A percentile compares a stretch with the other conserved stretches of the same genome.
Evolutionary conservation across 2,329 filamentous ascomycete species (phyloP).

Genomic region (Calonectria fujianensis): DNA sequence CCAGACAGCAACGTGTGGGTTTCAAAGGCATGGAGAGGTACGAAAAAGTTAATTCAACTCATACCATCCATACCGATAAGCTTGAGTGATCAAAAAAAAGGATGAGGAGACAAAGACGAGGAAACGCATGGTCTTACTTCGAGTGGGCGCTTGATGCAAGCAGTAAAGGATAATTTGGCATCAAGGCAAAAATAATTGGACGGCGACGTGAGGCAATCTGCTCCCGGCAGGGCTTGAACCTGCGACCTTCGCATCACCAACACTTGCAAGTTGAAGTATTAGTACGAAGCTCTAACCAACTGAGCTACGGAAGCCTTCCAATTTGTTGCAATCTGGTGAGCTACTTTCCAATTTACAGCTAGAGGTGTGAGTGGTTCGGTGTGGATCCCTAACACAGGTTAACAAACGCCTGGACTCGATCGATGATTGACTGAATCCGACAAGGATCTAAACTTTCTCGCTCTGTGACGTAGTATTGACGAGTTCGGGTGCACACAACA

Average conservation of each 20-base stretch:
- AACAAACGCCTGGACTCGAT: not conserved
- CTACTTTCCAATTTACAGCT: not conserved
- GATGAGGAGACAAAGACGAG: not conserved
- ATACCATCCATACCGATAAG: too few relatives aligned
- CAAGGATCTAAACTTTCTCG: not conserved
- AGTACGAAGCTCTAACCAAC: constrained; percentile 58
- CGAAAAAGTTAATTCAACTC: not conserved
- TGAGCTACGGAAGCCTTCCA: constrained; percentile 56
- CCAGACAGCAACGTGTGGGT: not conserved
- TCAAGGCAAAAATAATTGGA: constrained; percentile 42
- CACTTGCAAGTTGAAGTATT: constrained; percentile 48
- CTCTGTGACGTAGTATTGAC: not conserved
- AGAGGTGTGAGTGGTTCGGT: not conserved
- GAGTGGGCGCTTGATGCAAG: too few relatives aligned
- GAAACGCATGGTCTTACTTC: not conserved
- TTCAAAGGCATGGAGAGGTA: not conserved
- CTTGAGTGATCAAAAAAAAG: not conserved
- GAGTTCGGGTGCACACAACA: not conserved
- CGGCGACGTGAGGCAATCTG: constrained; percentile 48
- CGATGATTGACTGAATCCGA: not conserved
- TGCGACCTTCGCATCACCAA: constrained; percentile 56
- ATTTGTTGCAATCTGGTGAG: not conserved
- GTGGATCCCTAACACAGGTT: not conserved
- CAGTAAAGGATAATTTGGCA: not conserved
- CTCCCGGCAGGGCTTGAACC: constrained; percentile 57